Evolutionary conservation across 495 filamentous ascomycete genomes (phyloP), one percentile per base, ranked within the genome.

Genomic region (Xylaria nigripes): DNA sequence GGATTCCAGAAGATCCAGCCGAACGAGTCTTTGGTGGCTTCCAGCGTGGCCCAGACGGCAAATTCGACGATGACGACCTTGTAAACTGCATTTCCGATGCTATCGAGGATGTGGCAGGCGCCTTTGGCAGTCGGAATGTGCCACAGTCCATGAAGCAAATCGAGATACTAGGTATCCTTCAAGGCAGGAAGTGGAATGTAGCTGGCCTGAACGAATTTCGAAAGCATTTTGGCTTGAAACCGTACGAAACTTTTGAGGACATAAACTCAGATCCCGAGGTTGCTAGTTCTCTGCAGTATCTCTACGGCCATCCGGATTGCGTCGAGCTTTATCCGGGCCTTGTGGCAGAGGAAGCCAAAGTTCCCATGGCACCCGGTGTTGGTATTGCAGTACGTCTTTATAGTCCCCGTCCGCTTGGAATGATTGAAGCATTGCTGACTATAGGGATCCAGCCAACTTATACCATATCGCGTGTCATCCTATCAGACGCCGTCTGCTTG

Each of bases 141-240:
- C 90, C 90, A 0, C 69, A 72, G 12, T 75, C 86, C 40, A 78
- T 96, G 73, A 80, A 80, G 45, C 78, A 81, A 12, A 76, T 95
- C 15, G 90, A 96, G 64, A 85, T 92, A 41, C 76, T 96, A 0
- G 89, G 90, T 32, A 95, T 96, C 51, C 78, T 89, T 58, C 89
- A 94, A 58, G 84, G 86, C 2, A 82, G 90, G 9, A 76, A 80
- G 18, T 95, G 90, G 90, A 88, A 89, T 56, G 61, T 90, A 21
- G 85, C 86, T 1, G 85, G 86, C 2, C 71, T 96, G 48, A 96
- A 96, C 66, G 90, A 96, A 67, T 91, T 96, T 72, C 76, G 90
- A 32, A 76, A 82, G 57, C 88, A 87, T 72, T 92, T 94, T 60
- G 83, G 81, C 9, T 71, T 96, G 16, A 78, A 82, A 54, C 81